Evolutionary conservation across 164 flowering plant species (phyloP).

Genomic region (Brasenia schreberi): DNA sequence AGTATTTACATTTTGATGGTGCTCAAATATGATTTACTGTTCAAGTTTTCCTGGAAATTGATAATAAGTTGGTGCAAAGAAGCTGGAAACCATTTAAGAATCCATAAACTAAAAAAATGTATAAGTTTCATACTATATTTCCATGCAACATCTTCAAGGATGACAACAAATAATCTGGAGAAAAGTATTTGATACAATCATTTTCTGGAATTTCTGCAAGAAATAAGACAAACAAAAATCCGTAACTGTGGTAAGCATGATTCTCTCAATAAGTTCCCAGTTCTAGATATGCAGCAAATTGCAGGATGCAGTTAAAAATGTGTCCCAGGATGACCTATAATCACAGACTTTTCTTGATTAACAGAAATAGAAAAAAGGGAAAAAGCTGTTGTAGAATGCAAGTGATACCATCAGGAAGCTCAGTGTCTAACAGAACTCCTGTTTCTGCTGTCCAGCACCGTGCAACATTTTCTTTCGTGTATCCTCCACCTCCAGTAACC

Average conservation of each 20-base stretch:
- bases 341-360: no score
- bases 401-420: conserved; percentile 73
- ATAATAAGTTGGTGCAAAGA: background rate
- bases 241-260: background rate
- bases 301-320: background rate
- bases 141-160: conserved; percentile 65
- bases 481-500: conserved; percentile 99
- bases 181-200: conserved; percentile 80
- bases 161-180: conserved; percentile 37
- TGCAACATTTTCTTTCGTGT: conserved; percentile 97
- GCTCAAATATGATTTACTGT: conserved; percentile 86
- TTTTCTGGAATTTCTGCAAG: conserved; percentile 94
- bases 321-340: no score
- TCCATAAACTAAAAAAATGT: background rate
- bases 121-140: conserved; percentile 39
- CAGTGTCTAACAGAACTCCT: conserved; percentile 84
- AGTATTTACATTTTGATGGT: conserved; percentile 81
- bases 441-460: conserved; percentile 98
- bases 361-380: no score
- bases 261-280: background rate
- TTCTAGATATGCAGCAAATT: background rate
- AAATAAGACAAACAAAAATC: conserved; percentile 3
- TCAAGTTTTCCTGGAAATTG: conserved; percentile 69
- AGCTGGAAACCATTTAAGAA: background rate
- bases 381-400: background rate